Percentiles rank a stretch among this genome's conserved stretches.
Conservation (phyloP, 2,329 filamentous ascomycete species). For the Penicillium paneum region DNA sequence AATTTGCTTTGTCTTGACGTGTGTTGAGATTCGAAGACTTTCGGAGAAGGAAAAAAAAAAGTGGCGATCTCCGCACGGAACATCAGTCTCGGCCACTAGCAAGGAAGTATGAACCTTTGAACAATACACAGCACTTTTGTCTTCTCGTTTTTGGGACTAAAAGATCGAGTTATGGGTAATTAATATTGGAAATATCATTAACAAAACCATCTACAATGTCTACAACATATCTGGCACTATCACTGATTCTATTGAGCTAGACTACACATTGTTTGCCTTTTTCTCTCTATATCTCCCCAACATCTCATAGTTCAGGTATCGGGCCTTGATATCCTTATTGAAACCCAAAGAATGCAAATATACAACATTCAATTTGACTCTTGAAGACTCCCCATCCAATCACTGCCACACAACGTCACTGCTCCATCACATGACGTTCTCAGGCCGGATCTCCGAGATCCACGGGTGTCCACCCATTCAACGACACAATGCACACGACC, state of each 20-base stretch:
- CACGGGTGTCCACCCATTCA: constrained; percentile 4
- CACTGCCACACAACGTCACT: constrained; percentile 6
- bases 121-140: neutral
- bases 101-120: neutral
- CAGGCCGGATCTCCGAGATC: constrained; percentile 10
- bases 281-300: neutral
- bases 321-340: neutral
- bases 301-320: neutral
- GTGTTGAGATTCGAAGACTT: constrained; percentile 1
- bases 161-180: neutral
- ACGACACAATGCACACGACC: neutral
- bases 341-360: neutral
- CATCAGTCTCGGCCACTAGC: constrained; percentile 2
- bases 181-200: neutral
- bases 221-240: neutral
- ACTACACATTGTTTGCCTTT: neutral
- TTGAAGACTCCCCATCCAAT: neutral
- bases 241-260: neutral
- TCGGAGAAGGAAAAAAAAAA: constrained; percentile 17
- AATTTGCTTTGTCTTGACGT: neutral
- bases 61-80: constrained; percentile 19
- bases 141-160: neutral
- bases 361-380: neutral
- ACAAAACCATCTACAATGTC: neutral
- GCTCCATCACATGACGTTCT: constrained; percentile 12